Conservation (phyloP, 805 yeast genomes). For the Candida nanaspora region DNA sequence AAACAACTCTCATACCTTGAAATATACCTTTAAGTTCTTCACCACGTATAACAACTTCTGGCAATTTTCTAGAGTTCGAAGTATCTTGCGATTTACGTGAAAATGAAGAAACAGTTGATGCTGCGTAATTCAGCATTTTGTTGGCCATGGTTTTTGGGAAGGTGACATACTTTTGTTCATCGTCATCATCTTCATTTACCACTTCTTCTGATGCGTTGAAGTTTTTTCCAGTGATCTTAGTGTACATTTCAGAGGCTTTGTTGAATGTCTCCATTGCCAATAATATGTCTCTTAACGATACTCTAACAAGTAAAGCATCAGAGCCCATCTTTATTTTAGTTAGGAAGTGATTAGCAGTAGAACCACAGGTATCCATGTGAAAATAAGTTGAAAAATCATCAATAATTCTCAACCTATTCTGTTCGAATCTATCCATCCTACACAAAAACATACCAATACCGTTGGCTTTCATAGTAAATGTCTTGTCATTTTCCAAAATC, state of each 20-base stretch:
- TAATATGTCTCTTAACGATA: conserved; percentile 81
- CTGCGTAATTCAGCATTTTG: conserved; percentile 58
- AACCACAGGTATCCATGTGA: conserved; percentile 63
- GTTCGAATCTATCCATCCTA: conserved; percentile 61
- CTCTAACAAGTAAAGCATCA: conserved; percentile 74
- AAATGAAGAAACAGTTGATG: conserved; percentile 50
- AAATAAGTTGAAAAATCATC: conserved; percentile 85
- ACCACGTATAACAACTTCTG: conserved; percentile 46
- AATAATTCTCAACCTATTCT: conserved; percentile 59
- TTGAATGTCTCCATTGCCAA: conserved; percentile 70
- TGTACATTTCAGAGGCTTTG: conserved; percentile 54
- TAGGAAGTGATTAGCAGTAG: conserved; percentile 48
- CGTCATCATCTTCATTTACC: conserved; percentile 6
- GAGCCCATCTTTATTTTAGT: conserved; percentile 63
- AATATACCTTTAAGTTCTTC: conserved; percentile 61
- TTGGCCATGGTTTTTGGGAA: conserved; percentile 60
- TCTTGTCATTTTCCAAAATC: conserved; percentile 59
- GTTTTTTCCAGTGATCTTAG: conserved; percentile 11
- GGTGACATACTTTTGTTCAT: conserved; percentile 22
- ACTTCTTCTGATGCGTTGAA: conserved; percentile 2
- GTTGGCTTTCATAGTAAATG: conserved; percentile 58
- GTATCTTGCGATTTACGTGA: conserved; percentile 27
- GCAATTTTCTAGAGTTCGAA: conserved; percentile 10
- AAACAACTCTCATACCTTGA: conserved; percentile 72
- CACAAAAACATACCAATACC: conserved; percentile 85